Base-by-base conservation (phyloP, 257 asterid genomes). In the Solanum clarkiae region DNA sequence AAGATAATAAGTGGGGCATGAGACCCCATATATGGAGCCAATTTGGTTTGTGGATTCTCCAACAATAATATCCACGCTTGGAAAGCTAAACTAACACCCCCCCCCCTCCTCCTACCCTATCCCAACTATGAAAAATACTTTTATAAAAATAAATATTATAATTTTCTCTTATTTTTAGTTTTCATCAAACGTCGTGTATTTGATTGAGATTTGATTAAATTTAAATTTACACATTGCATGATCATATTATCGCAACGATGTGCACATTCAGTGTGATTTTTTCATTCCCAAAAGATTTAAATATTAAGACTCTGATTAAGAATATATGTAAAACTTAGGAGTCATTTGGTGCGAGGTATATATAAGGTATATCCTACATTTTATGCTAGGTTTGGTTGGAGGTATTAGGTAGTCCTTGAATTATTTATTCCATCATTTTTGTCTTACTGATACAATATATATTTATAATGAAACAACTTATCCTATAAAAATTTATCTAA, bases 21-120 rank as follows among this genome's bases (percentile, higher is more conserved):
- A 82, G 60, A 81, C 55, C 70, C 75, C 84, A 42, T 56, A 54
- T 26, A 80, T 60, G 84, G 84, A 82, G 79, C 85, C 85, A 82
- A 80, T 45, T 45, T 62, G 79, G 85, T 82, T 82, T 88, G 93
- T 91, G 90, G 92, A 91, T 85, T 89, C 89, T 91, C 92, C 91
- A 91, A 89, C 93, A 89, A 88, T 85, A 77, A 85, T 87, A 40
- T 72, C 87, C 93, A 91, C 92, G 93, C 93, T 88, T 91, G 88
- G 89, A 91, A 91, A 91, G 93, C 91, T 68, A 69, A 55, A 77
- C 85, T 51, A 63, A 6, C 20, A 6, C 36, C 80, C 77, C 69
- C 77, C 63, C 40, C 86, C 87, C 53, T 29, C 72, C 62, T 32
- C 45, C 87, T 36, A 88, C 88, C 63, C 86, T 87, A 85, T 63